Evolutionary conservation across 1,284 basidiomycete species (phyloP).

Genomic region (Trametes hirsuta): DNA sequence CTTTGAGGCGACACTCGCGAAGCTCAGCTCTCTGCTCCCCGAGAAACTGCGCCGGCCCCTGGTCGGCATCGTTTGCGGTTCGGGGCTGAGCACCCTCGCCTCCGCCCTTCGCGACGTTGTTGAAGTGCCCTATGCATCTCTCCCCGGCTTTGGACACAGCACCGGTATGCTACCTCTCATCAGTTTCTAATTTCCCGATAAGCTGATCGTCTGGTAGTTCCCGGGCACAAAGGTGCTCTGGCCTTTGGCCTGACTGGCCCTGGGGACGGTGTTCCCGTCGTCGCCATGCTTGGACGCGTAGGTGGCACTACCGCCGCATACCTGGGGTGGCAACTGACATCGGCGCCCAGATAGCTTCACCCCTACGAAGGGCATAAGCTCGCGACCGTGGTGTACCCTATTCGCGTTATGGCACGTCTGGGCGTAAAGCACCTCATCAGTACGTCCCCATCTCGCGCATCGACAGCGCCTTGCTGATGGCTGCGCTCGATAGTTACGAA

Average conservation of each 20-base stretch:
- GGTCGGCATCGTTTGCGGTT: conserved; percentile 81
- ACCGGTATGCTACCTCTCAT: conserved; percentile 54
- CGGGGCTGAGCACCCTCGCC: conserved; percentile 71
- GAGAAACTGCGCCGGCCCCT: conserved; percentile 53
- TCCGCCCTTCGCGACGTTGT: conserved; percentile 56
- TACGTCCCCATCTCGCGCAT: conserved; percentile 38
- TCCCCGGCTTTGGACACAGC: conserved; percentile 74
- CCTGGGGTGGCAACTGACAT: not conserved
- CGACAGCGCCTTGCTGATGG: not conserved
- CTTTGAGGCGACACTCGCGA: conserved; percentile 43
- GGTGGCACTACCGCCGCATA: not conserved
- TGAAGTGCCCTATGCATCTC: conserved; percentile 58
- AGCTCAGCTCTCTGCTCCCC: conserved; percentile 43
- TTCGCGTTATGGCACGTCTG: conserved; percentile 74
- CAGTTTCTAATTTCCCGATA: not conserved
- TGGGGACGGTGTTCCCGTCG: conserved; percentile 65
- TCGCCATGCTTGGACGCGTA: conserved; percentile 85
- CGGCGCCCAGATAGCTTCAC: conserved; percentile 61
- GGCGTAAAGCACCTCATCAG: conserved; percentile 78
- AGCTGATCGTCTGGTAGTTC: conserved; percentile 45
- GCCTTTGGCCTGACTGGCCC: conserved; percentile 77
- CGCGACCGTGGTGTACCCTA: conserved; percentile 72
- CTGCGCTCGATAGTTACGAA: conserved; percentile 68
- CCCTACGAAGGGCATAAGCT: conserved; percentile 80
- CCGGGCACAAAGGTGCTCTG: conserved; percentile 75